phyloP scores from a whole-genome alignment of 768 basidiomycete species.

The Suillus placidus region DNA sequence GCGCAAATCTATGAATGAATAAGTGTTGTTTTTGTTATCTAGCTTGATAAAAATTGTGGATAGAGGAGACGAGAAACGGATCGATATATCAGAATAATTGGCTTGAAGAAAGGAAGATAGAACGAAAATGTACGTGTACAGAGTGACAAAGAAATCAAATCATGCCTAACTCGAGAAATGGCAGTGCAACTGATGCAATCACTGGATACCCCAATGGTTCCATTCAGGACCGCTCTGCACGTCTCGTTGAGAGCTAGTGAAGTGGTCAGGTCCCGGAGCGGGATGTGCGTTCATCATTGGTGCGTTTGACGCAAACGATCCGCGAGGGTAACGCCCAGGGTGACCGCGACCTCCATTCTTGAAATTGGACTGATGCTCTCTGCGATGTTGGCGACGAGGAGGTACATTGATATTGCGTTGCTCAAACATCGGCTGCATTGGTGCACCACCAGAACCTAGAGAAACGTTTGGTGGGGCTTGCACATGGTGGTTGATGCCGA shows the following conservation, averaged over 20 bases:
- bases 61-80: slow-evolving; percentile 11
- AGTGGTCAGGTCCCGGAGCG: neutral
- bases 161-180: neutral
- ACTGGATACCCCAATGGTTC: slow-evolving; percentile 4
- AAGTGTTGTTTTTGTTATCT: neutral
- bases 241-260: slow-evolving; percentile 1
- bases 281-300: neutral
- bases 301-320: slow-evolving; percentile 10
- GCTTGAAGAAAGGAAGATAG: slow-evolving; percentile 17
- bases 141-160: neutral
- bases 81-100: slow-evolving; percentile 13
- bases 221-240: slow-evolving; percentile 1
- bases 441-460: slow-evolving; percentile 19
- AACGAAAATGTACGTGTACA: slow-evolving; percentile 16
- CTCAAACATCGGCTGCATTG: slow-evolving; percentile 20
- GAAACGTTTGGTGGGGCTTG: slow-evolving; percentile 17
- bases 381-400: slow-evolving; percentile 35
- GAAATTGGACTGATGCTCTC: slow-evolving; percentile 31
- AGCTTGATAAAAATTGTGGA: slow-evolving; percentile 14
- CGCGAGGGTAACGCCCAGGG: slow-evolving; percentile 24
- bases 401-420: slow-evolving; percentile 29
- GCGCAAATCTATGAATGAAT: neutral
- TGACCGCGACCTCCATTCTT: slow-evolving; percentile 24
- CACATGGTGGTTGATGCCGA: slow-evolving; percentile 21
- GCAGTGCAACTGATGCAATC: neutral